Evolutionary conservation across 495 filamentous ascomycete species (phyloP), one percentile per base, ranked within the genome.

Genomic region (Penicillium subrubescens): DNA sequence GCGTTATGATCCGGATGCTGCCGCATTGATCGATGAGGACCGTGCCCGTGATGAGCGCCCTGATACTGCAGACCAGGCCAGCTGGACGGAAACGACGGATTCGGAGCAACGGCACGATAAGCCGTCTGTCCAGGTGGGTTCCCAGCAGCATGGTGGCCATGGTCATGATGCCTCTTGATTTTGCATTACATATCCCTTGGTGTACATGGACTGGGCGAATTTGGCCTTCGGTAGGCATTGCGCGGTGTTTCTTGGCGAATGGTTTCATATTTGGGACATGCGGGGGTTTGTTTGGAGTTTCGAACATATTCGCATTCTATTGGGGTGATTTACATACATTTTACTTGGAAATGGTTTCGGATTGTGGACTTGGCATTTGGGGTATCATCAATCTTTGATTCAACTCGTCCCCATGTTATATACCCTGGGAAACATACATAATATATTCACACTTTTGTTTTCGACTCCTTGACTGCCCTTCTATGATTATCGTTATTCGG

Each of bases 1-100:
- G 17, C 75, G 75, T 12, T 82, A 82, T 60, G 79, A 82, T 58
- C 80, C 80, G 7, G 80, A 82, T 56, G 64, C 80, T 1, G 80
- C 80, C 14, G 80, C 79, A 3, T 71, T 82, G 35, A 68, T 82
- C n/a, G 70, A 74, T 14, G 70, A 73, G 41, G 73, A 73, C 52
- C 57, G 55, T 60, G 2, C 51, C 31, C 60, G 15, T 2, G 56
- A 67, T 11, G 60, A 51, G 11, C 58, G 21, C 46, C 35, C 29
- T 27, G 44, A 39, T 2, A 33, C 48, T 19, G 57, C 34, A 33
- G 69, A 73, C 21, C 69, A 63, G 17, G 58, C 59, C 27, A 72
- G 69, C 35, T 72, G 64, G 69, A 68, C 69, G 12, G 69, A 65
- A 41, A 63, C 65, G 12, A 66, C 59, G 1, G 54, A 35, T 23